Base-by-base conservation (phyloP, 371 early-diverging fungal species). In the Mortierella sp. region DNA sequence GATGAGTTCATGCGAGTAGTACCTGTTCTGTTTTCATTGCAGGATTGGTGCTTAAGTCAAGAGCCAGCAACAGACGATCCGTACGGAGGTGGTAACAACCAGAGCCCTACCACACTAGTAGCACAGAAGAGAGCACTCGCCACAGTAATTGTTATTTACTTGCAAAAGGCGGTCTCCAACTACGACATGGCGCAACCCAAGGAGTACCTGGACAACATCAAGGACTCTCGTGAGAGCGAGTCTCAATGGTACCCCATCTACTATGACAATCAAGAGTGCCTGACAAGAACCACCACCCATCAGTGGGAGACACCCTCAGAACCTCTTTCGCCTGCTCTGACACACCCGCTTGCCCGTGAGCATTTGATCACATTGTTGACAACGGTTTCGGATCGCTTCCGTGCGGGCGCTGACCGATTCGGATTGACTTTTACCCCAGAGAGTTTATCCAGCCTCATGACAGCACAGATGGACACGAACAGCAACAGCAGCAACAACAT, bases 1-100 rank as follows among this genome's bases (percentile, higher is more conserved):
- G 90, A 89, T 52, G 90, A 86, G 26, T 81, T 90, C 16, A 84
- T 88, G 68, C 80, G 84, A 12, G 84, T 85, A 0, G 70, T 90
- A 0, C 91, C 91, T 2, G 70, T 94, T 7, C 56, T 92, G 0
- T 91, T 91, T 70, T 82, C 86, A 39, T 61, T 90, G 24, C 89
- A 89, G 73, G 82, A 80, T 78, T 58, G 72, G 69, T 67, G 68
- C 38, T 42, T 70, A 50, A 53, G 64, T 26, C 54, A 68, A 31
- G 54, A 53, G 24, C 10, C 34, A n/a, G 43, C 30, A 14, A 18
- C 49, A 2, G 57, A 48, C 13, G 31, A 21, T 8, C 10, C 18
- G 19, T 30, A 19, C 46, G 2, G 41, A 31, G 14, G 80, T n/a
- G n/a, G n/a, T n/a, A n/a, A n/a, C n/a, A n/a, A 72, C 0, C 71